Conservation (phyloP, 2,329 filamentous ascomycete species). For the Pseudogymnoascus sp. region DNA sequence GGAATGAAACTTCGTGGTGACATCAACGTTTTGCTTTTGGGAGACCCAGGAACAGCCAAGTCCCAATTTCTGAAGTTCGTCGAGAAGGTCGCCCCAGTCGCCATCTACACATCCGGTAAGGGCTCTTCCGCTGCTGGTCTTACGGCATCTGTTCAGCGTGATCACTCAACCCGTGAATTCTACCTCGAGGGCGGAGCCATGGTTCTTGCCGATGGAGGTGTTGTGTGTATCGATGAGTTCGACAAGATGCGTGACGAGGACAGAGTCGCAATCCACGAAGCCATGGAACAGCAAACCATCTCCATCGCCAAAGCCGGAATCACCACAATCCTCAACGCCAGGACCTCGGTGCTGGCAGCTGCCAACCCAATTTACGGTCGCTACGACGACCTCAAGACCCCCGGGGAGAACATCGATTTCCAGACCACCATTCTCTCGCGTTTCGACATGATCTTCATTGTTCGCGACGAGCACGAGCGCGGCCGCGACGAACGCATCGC, state of each 20-base stretch:
- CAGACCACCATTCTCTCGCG: conserved; percentile 96
- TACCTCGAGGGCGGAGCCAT: conserved; percentile 97
- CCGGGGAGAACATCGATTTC: conserved; percentile 98
- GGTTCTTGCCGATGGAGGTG: conserved; percentile 93
- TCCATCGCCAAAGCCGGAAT: conserved; percentile 98
- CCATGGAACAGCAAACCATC: conserved; percentile 99
- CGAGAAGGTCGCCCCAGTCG: conserved; percentile 90
- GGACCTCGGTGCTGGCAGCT: conserved; percentile 89
- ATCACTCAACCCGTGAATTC: conserved; percentile 87
- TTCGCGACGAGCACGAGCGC: conserved; percentile 87
- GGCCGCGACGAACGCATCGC: conserved; percentile 88
- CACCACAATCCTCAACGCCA: conserved; percentile 92
- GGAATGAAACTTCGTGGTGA: conserved; percentile 97
- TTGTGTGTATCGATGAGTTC: conserved; percentile 98
- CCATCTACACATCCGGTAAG: conserved; percentile 97
- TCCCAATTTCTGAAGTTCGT: conserved; percentile 97
- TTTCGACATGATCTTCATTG: conserved; percentile 99
- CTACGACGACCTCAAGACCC: conserved; percentile 96
- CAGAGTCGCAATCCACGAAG: conserved; percentile 95
- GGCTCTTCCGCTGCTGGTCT: conserved; percentile 95
- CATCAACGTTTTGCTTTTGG: conserved; percentile 93
- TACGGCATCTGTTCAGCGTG: conserved; percentile 91
- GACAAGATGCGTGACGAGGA: conserved; percentile 99
- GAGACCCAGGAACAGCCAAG: conserved; percentile 96
- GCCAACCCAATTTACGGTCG: conserved; percentile 97